These are phyloP conservation scores for Hypoxylon perforatum DNA, from an alignment of 495 filamentous ascomycete species.

Conservation along the genomic window DNA sequence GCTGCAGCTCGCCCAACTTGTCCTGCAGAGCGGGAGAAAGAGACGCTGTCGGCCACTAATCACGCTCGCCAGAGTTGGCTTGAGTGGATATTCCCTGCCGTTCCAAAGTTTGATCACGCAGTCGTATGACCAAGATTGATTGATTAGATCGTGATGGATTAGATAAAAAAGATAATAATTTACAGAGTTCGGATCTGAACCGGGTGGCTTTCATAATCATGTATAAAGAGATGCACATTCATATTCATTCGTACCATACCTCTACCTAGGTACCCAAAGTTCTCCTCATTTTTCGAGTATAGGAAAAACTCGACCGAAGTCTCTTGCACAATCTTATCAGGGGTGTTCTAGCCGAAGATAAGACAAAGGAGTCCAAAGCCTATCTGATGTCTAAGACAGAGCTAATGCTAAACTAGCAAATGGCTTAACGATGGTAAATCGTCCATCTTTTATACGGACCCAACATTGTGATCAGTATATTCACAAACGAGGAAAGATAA, in stretches of 20 bases:
- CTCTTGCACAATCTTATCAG: too few relatives aligned
- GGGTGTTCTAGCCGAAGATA: too few relatives aligned
- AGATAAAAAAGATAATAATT: conserved; percentile 41
- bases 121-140: conserved; percentile 44
- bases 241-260: too few relatives aligned
- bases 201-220: background rate
- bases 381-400: too few relatives aligned
- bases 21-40: conserved; percentile 26
- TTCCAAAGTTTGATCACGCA: conserved; percentile 20
- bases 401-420: too few relatives aligned
- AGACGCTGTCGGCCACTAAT: conserved; percentile 26
- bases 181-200: conserved; percentile 2
- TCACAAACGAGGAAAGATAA: conserved; percentile 8
- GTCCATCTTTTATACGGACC: conserved; percentile 12
- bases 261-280: background rate
- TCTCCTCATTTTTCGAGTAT: too few relatives aligned
- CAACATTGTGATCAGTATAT: too few relatives aligned
- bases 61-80: conserved; percentile 3
- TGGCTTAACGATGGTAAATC: background rate
- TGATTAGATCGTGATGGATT: conserved; percentile 43
- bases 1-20: conserved; percentile 36
- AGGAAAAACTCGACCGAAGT: too few relatives aligned
- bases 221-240: background rate
- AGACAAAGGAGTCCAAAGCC: too few relatives aligned
- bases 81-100: conserved; percentile 21